phyloP scores from a whole-genome alignment of 176 grass and related monocot genomes.

The Oryza glaberrima region DNA sequence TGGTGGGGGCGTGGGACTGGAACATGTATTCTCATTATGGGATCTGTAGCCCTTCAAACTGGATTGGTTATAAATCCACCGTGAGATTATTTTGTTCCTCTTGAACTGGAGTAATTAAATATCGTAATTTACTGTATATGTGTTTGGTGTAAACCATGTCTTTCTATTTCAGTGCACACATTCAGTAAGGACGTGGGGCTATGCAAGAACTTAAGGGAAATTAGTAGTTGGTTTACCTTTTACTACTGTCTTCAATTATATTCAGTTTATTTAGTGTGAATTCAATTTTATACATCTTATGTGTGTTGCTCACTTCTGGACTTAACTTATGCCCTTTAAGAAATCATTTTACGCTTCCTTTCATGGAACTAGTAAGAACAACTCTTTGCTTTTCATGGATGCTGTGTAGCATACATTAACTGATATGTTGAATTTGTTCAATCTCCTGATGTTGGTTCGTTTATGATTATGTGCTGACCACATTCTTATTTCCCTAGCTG shows the following conservation, averaged over 20 bases:
- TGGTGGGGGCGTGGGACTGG: background rate
- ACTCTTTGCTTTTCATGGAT: background rate
- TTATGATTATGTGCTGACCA: background rate
- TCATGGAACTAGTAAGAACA: background rate
- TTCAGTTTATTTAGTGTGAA: background rate
- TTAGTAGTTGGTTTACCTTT: background rate
- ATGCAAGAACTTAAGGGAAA: background rate
- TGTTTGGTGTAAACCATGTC: background rate
- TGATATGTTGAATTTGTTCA: conserved; percentile 2
- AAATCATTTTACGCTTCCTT: background rate
- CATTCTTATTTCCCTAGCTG: background rate
- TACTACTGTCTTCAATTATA: background rate
- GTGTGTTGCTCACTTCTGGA: background rate
- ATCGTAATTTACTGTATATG: no score
- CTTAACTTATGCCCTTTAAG: background rate
- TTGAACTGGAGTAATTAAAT: background rate
- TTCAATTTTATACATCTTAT: background rate
- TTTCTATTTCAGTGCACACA: background rate
- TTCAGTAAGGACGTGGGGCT: background rate
- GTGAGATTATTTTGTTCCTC: background rate
- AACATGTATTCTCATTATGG: background rate
- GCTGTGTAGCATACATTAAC: background rate
- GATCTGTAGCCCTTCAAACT: background rate
- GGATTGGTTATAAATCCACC: background rate
- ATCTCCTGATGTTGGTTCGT: background rate